These are phyloP conservation scores for Naganishia sp. DNA, from an alignment of 1,284 basidiomycete species.

Conservation along the genomic window DNA sequence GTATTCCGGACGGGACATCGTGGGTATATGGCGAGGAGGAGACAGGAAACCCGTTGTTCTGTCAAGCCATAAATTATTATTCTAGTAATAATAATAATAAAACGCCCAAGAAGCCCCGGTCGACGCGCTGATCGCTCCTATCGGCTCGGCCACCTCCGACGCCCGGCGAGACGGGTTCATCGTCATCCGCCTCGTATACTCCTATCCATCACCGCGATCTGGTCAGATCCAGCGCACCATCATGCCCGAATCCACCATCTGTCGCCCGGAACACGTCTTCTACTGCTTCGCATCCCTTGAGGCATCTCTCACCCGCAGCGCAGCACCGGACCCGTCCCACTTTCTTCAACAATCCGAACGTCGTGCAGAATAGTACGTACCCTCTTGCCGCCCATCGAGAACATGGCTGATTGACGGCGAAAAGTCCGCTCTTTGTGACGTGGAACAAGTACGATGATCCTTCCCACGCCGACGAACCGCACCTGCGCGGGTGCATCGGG, in stretches of 20 bases:
- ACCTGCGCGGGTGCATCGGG: conserved; percentile 91
- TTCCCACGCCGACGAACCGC: conserved; percentile 52
- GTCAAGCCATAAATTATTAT: too few species aligned
- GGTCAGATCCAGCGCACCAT: too few species aligned
- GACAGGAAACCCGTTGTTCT: not conserved
- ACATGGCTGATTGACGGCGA: not conserved
- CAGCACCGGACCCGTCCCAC: conserved; percentile 28
- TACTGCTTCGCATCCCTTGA: conserved; percentile 58
- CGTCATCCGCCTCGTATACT: too few species aligned
- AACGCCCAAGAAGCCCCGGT: too few species aligned
- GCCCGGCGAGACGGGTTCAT: too few species aligned
- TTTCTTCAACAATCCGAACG: conserved; percentile 39
- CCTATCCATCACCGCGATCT: too few species aligned
- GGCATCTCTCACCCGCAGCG: conserved; percentile 43
- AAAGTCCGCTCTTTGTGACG: conserved; percentile 90
- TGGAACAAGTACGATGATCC: conserved; percentile 67
- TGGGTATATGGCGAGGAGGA: not conserved
- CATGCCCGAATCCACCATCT: conserved; percentile 33
- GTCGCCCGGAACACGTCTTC: conserved; percentile 53
- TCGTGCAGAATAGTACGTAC: conserved; percentile 41
- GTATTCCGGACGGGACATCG: conserved; percentile 8
- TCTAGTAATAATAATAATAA: too few species aligned
- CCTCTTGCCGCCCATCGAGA: not conserved
- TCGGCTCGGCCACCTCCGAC: too few species aligned
- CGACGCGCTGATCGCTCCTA: too few species aligned